Evolutionary conservation across 2,329 filamentous ascomycete species (phyloP).

Genomic region (Exophiala xenobiotica): DNA sequence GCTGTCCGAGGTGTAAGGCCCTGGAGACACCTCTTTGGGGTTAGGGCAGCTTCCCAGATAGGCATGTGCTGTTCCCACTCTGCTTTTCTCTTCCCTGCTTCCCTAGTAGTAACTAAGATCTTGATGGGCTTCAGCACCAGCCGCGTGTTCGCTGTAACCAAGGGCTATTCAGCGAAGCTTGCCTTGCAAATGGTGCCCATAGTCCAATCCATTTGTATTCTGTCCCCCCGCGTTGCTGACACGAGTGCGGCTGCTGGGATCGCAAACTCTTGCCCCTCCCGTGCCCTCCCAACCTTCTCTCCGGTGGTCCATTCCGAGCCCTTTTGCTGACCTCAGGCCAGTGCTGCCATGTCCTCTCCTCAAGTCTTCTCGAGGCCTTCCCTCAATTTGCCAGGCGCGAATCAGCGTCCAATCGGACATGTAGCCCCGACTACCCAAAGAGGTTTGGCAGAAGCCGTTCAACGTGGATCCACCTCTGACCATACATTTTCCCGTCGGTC

Average conservation of each 20-base stretch:
- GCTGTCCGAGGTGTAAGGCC: not conserved
- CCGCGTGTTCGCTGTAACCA: no score
- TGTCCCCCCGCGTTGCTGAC: not conserved
- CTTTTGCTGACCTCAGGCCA: slow-evolving; percentile 4
- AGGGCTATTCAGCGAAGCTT: no score
- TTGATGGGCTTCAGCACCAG: no score
- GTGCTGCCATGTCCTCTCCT: not conserved
- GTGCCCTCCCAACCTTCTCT: not conserved
- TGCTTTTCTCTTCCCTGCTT: not conserved
- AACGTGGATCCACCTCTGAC: not conserved
- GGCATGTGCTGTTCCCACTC: not conserved
- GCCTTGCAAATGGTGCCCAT: no score
- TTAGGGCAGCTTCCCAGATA: not conserved
- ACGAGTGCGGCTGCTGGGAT: not conserved
- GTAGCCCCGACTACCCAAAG: not conserved
- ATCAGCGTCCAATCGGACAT: not conserved
- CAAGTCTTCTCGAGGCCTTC: not conserved
- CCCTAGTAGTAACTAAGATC: no score
- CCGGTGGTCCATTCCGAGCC: slow-evolving; percentile 16
- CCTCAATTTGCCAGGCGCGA: not conserved
- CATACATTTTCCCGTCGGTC: not conserved
- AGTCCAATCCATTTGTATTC: not conserved
- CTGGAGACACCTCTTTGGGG: not conserved
- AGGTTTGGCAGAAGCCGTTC: not conserved
- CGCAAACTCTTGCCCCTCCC: not conserved